Conservation (phyloP, 2,329 filamentous ascomycete species). For the Aspergillus japonicus region DNA sequence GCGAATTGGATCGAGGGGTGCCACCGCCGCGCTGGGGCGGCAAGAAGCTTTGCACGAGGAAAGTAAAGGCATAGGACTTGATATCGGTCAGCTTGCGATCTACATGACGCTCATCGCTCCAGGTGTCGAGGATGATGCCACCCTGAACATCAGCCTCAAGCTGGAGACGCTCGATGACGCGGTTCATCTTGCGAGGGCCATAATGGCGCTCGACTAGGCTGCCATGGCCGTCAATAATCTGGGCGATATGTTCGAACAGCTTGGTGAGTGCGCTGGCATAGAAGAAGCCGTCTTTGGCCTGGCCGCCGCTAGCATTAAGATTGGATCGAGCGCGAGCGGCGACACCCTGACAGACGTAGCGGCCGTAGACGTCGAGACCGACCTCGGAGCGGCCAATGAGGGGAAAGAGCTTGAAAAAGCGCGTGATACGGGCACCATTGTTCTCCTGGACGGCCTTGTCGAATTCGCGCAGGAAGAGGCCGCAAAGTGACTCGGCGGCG, state of each 20-base stretch:
- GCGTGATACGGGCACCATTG: slow-evolving; percentile 85
- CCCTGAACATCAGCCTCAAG: slow-evolving; percentile 95
- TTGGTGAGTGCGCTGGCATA: slow-evolving; percentile 88
- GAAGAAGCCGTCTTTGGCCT: slow-evolving; percentile 76
- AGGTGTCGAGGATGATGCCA: slow-evolving; percentile 92
- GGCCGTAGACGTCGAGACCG: slow-evolving; percentile 89
- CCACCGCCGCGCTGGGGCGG: slow-evolving; percentile 66
- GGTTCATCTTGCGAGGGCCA: slow-evolving; percentile 86
- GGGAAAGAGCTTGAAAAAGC: slow-evolving; percentile 98
- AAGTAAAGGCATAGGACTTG: slow-evolving; percentile 97
- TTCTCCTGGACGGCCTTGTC: slow-evolving; percentile 83
- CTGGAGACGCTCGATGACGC: slow-evolving; percentile 88
- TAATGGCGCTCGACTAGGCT: slow-evolving; percentile 92
- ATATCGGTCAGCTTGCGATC: slow-evolving; percentile 88
- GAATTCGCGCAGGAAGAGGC: slow-evolving; percentile 89
- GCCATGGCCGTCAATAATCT: slow-evolving; percentile 91
- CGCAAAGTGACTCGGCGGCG: slow-evolving; percentile 85
- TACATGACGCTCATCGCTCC: slow-evolving; percentile 83
- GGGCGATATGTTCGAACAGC: slow-evolving; percentile 94
- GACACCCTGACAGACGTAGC: slow-evolving; percentile 94
- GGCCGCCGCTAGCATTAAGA: slow-evolving; percentile 66
- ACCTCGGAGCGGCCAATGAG: slow-evolving; percentile 86
- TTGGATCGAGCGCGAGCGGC: slow-evolving; percentile 78
- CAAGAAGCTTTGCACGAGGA: slow-evolving; percentile 91
- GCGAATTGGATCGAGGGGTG: slow-evolving; percentile 71